Conservation (phyloP, 1,284 basidiomycete genomes). For the Kwoniella shivajii region DNA sequence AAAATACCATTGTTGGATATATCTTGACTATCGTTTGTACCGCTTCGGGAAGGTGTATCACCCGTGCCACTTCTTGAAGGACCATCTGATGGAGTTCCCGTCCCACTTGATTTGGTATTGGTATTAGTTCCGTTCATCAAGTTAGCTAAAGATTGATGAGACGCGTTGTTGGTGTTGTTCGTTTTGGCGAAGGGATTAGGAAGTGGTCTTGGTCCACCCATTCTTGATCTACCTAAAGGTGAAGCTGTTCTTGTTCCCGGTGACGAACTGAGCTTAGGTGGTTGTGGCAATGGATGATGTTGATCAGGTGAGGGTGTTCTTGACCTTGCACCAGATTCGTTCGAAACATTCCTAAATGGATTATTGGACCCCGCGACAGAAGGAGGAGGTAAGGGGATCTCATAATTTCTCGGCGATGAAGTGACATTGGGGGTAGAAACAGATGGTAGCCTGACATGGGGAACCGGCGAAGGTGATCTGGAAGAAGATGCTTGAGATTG, state of each 20-base stretch:
- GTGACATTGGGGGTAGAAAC: constrained; percentile 1
- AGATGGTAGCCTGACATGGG: constrained; percentile 19
- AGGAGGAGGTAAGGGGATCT: constrained; percentile 11
- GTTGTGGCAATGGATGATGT: constrained; percentile 15
- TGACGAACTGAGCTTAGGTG: constrained; percentile 23
- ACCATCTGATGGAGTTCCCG: background rate
- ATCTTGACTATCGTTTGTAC: constrained; percentile 2
- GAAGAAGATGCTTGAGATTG: constrained; percentile 31
- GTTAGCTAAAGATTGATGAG: constrained; percentile 15
- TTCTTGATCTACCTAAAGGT: constrained; percentile 30
- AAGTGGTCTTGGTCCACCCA: constrained; percentile 37
- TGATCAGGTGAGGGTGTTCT: constrained; percentile 40
- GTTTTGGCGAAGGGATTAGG: constrained; percentile 38
- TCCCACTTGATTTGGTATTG: background rate
- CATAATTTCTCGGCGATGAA: constrained; percentile 17
- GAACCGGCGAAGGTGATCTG: constrained; percentile 42
- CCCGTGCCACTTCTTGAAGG: constrained; percentile 32
- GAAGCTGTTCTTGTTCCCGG: constrained; percentile 23
- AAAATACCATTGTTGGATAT: constrained; percentile 5
- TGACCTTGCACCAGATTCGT: constrained; percentile 18
- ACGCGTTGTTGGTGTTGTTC: constrained; percentile 18
- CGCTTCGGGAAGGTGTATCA: constrained; percentile 17
- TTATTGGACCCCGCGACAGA: constrained; percentile 11
- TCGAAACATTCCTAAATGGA: constrained; percentile 10
- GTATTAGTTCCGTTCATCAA: background rate